Evolutionary conservation across 75 land plant genomes (phyloP), one percentile per base, ranked within the genome.

Genomic region (Selaginella tamariscina): DNA sequence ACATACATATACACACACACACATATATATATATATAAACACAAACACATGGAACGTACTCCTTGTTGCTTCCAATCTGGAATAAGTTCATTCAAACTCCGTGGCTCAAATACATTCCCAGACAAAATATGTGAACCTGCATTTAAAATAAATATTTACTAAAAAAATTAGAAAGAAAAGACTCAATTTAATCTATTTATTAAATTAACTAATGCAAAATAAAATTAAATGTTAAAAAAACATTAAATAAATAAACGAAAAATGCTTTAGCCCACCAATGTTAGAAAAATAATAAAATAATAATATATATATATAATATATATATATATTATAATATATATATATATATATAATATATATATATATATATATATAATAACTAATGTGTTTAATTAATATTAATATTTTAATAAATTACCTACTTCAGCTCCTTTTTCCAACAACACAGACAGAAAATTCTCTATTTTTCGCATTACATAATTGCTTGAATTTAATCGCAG

Each of bases 341-440:
- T n/a, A n/a, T n/a, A n/a, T n/a, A n/a, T n/a, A n/a, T n/a, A n/a
- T n/a, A n/a, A n/a, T n/a, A n/a, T n/a, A n/a, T n/a, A n/a, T n/a
- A n/a, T n/a, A n/a, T n/a, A n/a, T n/a, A n/a, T n/a, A n/a, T n/a
- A n/a, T n/a, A n/a, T n/a, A n/a, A n/a, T n/a, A n/a, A n/a, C n/a
- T n/a, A n/a, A n/a, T n/a, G n/a, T n/a, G n/a, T n/a, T n/a, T n/a
- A n/a, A n/a, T n/a, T n/a, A n/a, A n/a, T n/a, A n/a, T n/a, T n/a
- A n/a, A n/a, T n/a, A n/a, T n/a, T n/a, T n/a, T n/a, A 67, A 32
- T 32, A 59, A 30, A 86, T 33, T 71, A 88, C 93, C 93, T 2
- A 88, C 82, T 88, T 89, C 85, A 29, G 97, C 73, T 2, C 90
- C 95, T 70, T 92, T 92, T 75, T 92, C 97, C 28, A n/a, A 92